Conservation (phyloP, 169 alveolate genomes). For the Theileria parva region DNA sequence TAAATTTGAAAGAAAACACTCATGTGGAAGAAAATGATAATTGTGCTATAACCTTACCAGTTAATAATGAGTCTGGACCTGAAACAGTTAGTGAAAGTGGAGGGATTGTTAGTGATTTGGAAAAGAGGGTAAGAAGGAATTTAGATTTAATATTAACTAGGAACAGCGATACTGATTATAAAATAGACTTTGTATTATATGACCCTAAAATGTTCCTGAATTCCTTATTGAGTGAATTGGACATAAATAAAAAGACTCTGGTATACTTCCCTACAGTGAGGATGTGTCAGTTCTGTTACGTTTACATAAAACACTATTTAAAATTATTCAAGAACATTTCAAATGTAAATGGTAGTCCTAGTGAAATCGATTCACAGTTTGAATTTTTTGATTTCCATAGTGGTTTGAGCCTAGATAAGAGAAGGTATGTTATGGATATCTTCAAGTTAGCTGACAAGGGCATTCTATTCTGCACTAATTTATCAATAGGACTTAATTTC, state of each 20-base stretch:
- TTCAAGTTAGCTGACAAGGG: constrained; percentile 39
- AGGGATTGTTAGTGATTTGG: constrained; percentile 1
- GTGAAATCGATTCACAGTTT: not conserved
- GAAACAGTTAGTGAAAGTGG: not conserved
- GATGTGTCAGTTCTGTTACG: constrained; percentile 63
- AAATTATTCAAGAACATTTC: not conserved
- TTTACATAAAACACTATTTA: constrained; percentile 45
- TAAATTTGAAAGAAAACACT: constrained; percentile 16
- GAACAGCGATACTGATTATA: not conserved
- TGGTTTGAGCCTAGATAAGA: constrained; percentile 47
- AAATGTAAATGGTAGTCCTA: not conserved
- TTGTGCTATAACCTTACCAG: not conserved
- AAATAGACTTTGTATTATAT: constrained; percentile 41
- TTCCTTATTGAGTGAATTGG: constrained; percentile 7
- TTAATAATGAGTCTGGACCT: not conserved
- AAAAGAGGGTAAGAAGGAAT: constrained; percentile 18
- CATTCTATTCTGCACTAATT: constrained; percentile 49
- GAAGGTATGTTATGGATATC: constrained; percentile 41
- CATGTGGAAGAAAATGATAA: not conserved
- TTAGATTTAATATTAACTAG: constrained; percentile 6
- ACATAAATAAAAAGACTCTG: constrained; percentile 16
- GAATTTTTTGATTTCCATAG: constrained; percentile 47
- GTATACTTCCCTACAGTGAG: constrained; percentile 64
- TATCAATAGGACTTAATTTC: constrained; percentile 45
- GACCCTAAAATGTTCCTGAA: constrained; percentile 30